Conservation (phyloP, 768 basidiomycete species). For the Ephemerocybe angulata region DNA sequence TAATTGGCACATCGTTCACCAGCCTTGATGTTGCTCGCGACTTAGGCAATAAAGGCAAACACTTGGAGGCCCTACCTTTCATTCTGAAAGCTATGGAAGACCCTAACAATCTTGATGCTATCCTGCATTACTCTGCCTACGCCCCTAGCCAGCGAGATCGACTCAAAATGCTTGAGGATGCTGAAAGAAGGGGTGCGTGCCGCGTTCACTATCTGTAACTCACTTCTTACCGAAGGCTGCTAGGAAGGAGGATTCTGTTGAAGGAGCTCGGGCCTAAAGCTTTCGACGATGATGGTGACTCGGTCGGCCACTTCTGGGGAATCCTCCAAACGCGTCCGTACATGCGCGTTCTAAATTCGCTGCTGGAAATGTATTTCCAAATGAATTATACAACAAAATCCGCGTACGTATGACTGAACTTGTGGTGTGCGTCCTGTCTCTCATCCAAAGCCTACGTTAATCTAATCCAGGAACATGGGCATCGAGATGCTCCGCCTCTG, state of each 20-base stretch:
- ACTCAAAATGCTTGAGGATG: conserved; percentile 24
- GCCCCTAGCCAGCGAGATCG: conserved; percentile 22
- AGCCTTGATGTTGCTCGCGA: conserved; percentile 37
- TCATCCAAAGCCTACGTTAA: background rate
- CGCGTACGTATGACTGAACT: background rate
- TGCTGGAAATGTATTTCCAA: conserved; percentile 1
- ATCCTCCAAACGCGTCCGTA: background rate
- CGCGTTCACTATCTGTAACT: background rate
- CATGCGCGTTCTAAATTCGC: background rate
- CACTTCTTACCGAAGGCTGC: background rate
- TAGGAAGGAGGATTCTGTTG: background rate
- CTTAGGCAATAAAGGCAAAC: conserved; percentile 28
- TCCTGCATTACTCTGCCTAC: conserved; percentile 33
- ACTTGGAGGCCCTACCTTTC: conserved; percentile 35
- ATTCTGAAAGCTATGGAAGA: conserved; percentile 38
- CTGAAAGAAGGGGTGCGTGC: conserved; percentile 13
- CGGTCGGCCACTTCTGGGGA: conserved; percentile 3
- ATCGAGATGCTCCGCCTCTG: conserved; percentile 41
- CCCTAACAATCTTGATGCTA: conserved; percentile 37
- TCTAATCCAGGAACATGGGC: background rate
- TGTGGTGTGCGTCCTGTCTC: background rate
- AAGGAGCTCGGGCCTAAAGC: background rate
- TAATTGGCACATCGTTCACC: background rate
- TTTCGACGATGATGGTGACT: background rate
- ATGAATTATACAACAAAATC: background rate